These are phyloP conservation scores for Syncephalastrum sp. DNA, from an alignment of 371 early-diverging fungal species.

Conservation along the genomic window DNA sequence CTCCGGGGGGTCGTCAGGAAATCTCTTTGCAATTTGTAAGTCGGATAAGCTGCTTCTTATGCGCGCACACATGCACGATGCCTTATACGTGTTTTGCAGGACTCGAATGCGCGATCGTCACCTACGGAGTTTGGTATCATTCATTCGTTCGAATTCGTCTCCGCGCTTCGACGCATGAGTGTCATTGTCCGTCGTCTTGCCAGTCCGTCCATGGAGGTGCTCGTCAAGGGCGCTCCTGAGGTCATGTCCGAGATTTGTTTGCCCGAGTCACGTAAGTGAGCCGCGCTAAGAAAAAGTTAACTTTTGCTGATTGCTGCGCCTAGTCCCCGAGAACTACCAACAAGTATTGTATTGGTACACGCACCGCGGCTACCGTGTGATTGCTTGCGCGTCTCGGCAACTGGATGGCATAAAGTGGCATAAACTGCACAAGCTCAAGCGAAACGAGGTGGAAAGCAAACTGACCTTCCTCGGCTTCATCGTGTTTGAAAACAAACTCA, in stretches of 20 bases:
- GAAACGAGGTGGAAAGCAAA: slow-evolving; percentile 85
- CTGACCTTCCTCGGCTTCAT: slow-evolving; percentile 94
- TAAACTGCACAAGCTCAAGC: slow-evolving; percentile 75
- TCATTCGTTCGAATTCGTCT: slow-evolving; percentile 95
- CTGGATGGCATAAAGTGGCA: slow-evolving; percentile 73
- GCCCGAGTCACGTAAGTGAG: slow-evolving; percentile 57
- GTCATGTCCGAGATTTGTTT: slow-evolving; percentile 85
- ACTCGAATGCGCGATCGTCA: slow-evolving; percentile 8
- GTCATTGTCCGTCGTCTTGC: slow-evolving; percentile 84
- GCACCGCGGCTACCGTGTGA: slow-evolving; percentile 94
- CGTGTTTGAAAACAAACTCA: slow-evolving; percentile 99
- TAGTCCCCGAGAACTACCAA: slow-evolving; percentile 85
- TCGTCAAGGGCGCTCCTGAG: slow-evolving; percentile 98
- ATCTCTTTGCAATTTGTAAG: slow-evolving; percentile 24
- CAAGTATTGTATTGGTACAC: slow-evolving; percentile 81
- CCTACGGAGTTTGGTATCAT: slow-evolving; percentile 88
- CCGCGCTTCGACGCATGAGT: slow-evolving; percentile 91
- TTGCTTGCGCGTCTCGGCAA: slow-evolving; percentile 85
- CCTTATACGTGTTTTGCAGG: background rate
- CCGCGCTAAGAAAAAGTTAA: slow-evolving; percentile 6
- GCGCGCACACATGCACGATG: too few relatives aligned
- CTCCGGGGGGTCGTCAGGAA: slow-evolving; percentile 65
- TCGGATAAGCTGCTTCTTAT: background rate
- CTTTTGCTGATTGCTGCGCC: slow-evolving; percentile 13
- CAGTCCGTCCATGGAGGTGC: slow-evolving; percentile 77